Evolutionary conservation across 495 filamentous ascomycete genomes (phyloP).

Genomic region (Neurospora tetrasperma): DNA sequence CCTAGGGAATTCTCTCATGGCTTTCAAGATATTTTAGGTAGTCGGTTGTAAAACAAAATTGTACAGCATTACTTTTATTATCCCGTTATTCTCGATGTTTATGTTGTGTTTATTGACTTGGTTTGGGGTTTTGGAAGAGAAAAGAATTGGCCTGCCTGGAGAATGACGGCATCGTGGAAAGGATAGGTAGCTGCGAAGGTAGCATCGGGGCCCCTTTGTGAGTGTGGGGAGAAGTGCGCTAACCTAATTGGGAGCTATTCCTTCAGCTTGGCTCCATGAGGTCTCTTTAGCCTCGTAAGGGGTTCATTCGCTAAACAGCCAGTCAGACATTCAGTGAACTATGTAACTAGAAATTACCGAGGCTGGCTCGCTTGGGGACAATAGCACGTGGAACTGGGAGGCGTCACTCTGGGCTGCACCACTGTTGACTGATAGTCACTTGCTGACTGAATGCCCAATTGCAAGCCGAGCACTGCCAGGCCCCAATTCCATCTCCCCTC

Average conservation of each 20-base stretch:
- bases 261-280: not conserved
- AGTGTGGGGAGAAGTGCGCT: not conserved
- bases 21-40: not conserved
- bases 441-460: not conserved
- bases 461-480: not conserved
- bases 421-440: not conserved
- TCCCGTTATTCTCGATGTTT: not conserved
- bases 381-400: not conserved
- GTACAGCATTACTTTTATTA: not conserved
- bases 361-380: not conserved
- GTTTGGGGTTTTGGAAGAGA: not conserved
- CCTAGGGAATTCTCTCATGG: not conserved
- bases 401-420: not conserved
- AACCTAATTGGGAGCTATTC: not conserved
- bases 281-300: not conserved
- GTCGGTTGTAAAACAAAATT: not conserved
- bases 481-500: not conserved
- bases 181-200: not conserved
- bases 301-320: not conserved
- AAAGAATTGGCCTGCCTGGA: not conserved
- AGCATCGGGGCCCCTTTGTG: not conserved
- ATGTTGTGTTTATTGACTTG: not conserved
- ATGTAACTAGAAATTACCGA: not conserved
- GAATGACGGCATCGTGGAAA: slow-evolving; percentile 1
- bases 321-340: not conserved